Conservation (phyloP, 192 early-diverging fungal species). For the Thoreauomyces humboldtii region DNA sequence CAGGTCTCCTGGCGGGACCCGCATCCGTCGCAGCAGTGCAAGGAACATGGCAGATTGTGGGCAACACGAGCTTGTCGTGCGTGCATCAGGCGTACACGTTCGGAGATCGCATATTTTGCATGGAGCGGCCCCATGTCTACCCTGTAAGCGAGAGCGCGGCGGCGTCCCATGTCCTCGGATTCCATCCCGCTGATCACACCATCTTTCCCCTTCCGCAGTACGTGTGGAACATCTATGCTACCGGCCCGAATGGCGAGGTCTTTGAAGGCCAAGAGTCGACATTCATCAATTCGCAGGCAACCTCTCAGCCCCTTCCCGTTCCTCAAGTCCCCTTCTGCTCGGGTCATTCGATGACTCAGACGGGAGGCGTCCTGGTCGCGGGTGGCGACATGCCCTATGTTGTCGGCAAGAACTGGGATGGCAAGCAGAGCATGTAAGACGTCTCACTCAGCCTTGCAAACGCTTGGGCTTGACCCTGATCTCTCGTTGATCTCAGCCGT, state of each 20-base stretch:
- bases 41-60: slow-evolving; percentile 9
- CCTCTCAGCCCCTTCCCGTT: not conserved
- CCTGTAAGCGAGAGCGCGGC: too few relatives aligned
- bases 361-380: slow-evolving; percentile 36
- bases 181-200: too few relatives aligned
- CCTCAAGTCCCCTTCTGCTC: slow-evolving; percentile 36
- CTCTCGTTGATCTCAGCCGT: too few relatives aligned
- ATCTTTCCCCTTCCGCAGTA: not conserved
- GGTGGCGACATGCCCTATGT: slow-evolving; percentile 37
- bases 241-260: not conserved
- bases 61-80: slow-evolving; percentile 26
- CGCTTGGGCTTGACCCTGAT: not conserved
- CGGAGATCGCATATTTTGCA: slow-evolving; percentile 27
- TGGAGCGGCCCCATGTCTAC: slow-evolving; percentile 34
- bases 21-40: not conserved
- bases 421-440: not conserved
- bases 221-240: slow-evolving; percentile 11
- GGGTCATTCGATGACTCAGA: slow-evolving; percentile 34
- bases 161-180: too few relatives aligned
- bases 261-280: not conserved
- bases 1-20: too few relatives aligned
- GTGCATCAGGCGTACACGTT: slow-evolving; percentile 25
- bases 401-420: not conserved
- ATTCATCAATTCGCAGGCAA: not conserved
- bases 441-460: not conserved